A percentile compares a stretch with the other conserved stretches of the same genome.
These are phyloP conservation scores for Metschnikowia rubicola DNA, from an alignment of 805 yeast genomes.

Conservation along the genomic window DNA sequence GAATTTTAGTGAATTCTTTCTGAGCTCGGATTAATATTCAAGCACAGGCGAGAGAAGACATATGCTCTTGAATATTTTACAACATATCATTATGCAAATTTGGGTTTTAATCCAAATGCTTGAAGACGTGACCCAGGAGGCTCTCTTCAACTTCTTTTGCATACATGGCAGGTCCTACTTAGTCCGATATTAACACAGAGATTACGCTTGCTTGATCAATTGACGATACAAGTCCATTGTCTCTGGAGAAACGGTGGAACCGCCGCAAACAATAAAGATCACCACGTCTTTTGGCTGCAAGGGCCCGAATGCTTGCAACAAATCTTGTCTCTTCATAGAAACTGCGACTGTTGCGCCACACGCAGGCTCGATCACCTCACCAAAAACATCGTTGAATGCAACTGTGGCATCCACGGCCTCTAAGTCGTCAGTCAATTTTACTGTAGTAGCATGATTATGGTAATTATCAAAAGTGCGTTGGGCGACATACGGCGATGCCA, in stretches of 20 bases:
- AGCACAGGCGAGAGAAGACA: too few relatives aligned
- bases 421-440: conserved; percentile 40
- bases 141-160: too few relatives aligned
- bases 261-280: conserved; percentile 58
- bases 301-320: conserved; percentile 24
- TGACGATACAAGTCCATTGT: conserved; percentile 11
- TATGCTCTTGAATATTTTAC: too few relatives aligned
- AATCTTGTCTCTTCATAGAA: conserved; percentile 33
- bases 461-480: conserved; percentile 38
- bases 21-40: too few relatives aligned
- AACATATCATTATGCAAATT: too few relatives aligned
- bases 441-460: conserved; percentile 22
- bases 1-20: too few relatives aligned
- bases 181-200: background rate
- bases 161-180: too few relatives aligned
- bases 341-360: conserved; percentile 67
- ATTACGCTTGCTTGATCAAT: background rate
- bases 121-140: too few relatives aligned
- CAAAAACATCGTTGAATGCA: conserved; percentile 47
- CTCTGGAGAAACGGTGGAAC: conserved; percentile 13
- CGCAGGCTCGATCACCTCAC: conserved; percentile 62
- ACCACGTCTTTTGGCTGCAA: conserved; percentile 41
- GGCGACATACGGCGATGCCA: conserved; percentile 60
- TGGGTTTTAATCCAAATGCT: too few relatives aligned
- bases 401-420: conserved; percentile 58